Evolutionary conservation across 768 basidiomycete genomes (phyloP).

Genomic region (Macrolepiota fuliginosa): DNA sequence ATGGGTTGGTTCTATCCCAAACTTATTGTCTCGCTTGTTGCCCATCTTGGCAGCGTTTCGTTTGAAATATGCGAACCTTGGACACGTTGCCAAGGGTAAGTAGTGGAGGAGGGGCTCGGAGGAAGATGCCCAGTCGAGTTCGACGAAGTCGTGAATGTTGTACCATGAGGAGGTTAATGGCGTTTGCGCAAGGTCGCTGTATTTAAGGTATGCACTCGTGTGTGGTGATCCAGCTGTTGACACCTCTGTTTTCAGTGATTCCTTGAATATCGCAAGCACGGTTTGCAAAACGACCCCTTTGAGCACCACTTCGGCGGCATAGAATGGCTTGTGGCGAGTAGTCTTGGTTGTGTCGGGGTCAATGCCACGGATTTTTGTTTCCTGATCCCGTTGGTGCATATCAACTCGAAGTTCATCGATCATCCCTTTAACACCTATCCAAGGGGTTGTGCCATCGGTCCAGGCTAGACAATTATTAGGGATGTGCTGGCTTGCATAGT

Average conservation of each 20-base stretch:
- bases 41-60: constrained; percentile 44
- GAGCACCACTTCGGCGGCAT: constrained; percentile 81
- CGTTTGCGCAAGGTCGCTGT: constrained; percentile 40
- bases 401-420: constrained; percentile 84
- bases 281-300: constrained; percentile 75
- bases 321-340: constrained; percentile 78
- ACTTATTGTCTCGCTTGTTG: constrained; percentile 61
- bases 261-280: constrained; percentile 73
- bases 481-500: not conserved
- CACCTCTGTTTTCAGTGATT: constrained; percentile 63
- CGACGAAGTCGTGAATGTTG: constrained; percentile 79
- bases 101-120: constrained; percentile 61
- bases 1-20: constrained; percentile 84
- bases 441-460: constrained; percentile 73
- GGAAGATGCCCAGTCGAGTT: constrained; percentile 63
- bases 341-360: constrained; percentile 56
- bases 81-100: constrained; percentile 72
- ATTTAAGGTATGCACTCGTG: constrained; percentile 47
- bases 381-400: constrained; percentile 89
- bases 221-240: constrained; percentile 45
- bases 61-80: constrained; percentile 81
- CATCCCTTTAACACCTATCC: constrained; percentile 83
- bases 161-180: constrained; percentile 62
- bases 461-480: constrained; percentile 47
- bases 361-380: constrained; percentile 58